Evolutionary conservation across 2,329 filamentous ascomycete genomes (phyloP).

Genomic region (Neoascochyta sp.): DNA sequence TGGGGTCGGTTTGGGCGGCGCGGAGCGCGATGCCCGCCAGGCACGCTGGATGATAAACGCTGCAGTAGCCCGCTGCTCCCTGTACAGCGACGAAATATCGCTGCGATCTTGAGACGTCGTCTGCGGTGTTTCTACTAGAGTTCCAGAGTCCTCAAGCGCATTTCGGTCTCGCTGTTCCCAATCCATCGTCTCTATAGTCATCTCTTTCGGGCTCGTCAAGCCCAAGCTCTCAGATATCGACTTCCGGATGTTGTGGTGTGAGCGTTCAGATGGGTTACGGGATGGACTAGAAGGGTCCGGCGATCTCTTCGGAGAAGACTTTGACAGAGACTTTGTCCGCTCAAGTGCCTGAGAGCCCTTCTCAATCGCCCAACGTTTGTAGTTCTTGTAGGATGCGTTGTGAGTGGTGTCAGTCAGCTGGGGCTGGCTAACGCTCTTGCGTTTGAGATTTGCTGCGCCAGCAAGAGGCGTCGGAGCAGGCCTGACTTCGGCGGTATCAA

Average conservation of each 20-base stretch:
- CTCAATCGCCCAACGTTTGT: slow-evolving; percentile 36
- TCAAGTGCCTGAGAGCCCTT: slow-evolving; percentile 36
- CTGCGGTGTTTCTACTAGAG: slow-evolving; percentile 26
- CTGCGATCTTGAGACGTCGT: slow-evolving; percentile 25
- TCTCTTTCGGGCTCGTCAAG: slow-evolving; percentile 30
- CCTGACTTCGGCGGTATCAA: slow-evolving; percentile 26
- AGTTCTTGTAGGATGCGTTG: slow-evolving; percentile 34
- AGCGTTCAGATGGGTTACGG: slow-evolving; percentile 28
- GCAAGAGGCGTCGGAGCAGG: slow-evolving; percentile 19
- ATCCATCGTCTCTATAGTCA: slow-evolving; percentile 23
- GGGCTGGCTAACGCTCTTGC: slow-evolving; percentile 27
- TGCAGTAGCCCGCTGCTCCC: slow-evolving; percentile 26
- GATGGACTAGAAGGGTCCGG: slow-evolving; percentile 25
- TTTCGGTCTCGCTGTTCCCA: slow-evolving; percentile 22
- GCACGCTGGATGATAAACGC: slow-evolving; percentile 37
- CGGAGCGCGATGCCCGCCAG: slow-evolving; percentile 30
- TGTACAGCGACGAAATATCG: slow-evolving; percentile 22
- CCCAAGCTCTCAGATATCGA: slow-evolving; percentile 31
- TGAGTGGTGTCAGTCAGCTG: slow-evolving; percentile 24
- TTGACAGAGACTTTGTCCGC: slow-evolving; percentile 32
- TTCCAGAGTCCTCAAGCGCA: slow-evolving; percentile 24
- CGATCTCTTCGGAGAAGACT: slow-evolving; percentile 23
- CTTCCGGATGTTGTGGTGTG: slow-evolving; percentile 34
- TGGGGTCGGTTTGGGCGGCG: slow-evolving; percentile 15
- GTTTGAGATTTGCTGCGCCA: slow-evolving; percentile 27